These are phyloP conservation scores for Eutrema salsugineum DNA, from an alignment of 441 rosid species.

Conservation along the genomic window DNA sequence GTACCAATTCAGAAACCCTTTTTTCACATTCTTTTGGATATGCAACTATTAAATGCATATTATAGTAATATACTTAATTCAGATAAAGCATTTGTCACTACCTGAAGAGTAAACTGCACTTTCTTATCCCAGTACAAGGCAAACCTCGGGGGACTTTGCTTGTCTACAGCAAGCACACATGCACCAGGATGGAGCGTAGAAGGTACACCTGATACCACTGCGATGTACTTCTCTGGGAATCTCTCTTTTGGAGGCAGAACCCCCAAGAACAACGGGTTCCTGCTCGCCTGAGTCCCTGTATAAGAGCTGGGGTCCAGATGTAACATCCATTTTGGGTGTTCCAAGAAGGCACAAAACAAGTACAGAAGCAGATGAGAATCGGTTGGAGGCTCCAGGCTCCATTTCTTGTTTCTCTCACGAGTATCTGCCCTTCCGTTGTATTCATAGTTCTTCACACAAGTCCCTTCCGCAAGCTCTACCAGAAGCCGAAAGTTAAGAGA, in stretches of 20 bases:
- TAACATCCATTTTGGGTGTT: slow-evolving; percentile 99
- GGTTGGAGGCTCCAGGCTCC: slow-evolving; percentile 80
- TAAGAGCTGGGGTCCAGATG: slow-evolving; percentile 90
- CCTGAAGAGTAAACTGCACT: slow-evolving; percentile 84
- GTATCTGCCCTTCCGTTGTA: slow-evolving; percentile 65
- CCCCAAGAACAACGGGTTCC: slow-evolving; percentile 83
- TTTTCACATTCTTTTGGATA: background rate
- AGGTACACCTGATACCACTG: slow-evolving; percentile 68
- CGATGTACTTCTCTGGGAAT: slow-evolving; percentile 87
- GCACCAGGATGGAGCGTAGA: slow-evolving; percentile 85
- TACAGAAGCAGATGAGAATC: slow-evolving; percentile 89
- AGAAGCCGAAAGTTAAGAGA: slow-evolving; percentile 16
- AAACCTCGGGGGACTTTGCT: slow-evolving; percentile 65
- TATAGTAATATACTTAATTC: background rate
- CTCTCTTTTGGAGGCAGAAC: slow-evolving; percentile 85
- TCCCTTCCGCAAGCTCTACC: slow-evolving; percentile 91
- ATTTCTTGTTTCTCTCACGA: slow-evolving; percentile 67
- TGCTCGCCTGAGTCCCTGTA: slow-evolving; percentile 79
- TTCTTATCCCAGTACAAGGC: slow-evolving; percentile 96
- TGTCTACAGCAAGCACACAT: slow-evolving; percentile 68
- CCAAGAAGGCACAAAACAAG: slow-evolving; percentile 88
- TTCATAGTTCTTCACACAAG: slow-evolving; percentile 90
- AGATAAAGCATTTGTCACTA: slow-evolving; percentile 4
- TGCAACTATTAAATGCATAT: background rate
- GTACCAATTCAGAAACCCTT: background rate